phyloP scores from a whole-genome alignment of 2,329 filamentous ascomycete species.

The Sporothrix pseudoabietina region DNA sequence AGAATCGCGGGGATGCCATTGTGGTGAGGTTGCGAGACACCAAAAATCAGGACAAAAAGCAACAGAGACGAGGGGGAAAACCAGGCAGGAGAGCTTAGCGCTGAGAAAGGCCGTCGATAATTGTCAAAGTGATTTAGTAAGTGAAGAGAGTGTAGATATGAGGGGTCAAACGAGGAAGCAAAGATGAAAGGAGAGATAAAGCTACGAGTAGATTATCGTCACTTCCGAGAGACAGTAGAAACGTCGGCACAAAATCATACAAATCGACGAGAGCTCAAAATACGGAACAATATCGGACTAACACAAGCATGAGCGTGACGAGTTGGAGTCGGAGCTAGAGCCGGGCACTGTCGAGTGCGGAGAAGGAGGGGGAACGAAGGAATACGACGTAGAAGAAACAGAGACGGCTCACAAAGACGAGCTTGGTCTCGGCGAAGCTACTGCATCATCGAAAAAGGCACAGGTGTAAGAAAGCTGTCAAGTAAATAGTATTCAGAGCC shows the following conservation, averaged over 20 bases:
- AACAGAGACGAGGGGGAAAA: not conserved
- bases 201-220: not conserved
- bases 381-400: not conserved
- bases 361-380: not conserved
- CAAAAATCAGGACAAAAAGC: not conserved
- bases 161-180: not conserved
- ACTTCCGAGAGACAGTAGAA: not conserved
- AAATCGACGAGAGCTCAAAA: not conserved
- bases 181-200: not conserved
- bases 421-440: not conserved
- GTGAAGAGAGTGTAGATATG: not conserved
- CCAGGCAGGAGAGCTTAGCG: too few species aligned
- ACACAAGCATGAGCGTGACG: not conserved
- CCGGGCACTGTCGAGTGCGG: not conserved
- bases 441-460: not conserved
- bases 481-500: not conserved
- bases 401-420: not conserved
- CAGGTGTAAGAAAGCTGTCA: not conserved
- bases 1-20: not conserved
- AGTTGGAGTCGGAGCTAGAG: not conserved
- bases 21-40: not conserved
- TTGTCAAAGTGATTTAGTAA: not conserved
- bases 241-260: not conserved
- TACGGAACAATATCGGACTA: conserved; percentile 9
- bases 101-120: not conserved